phyloP scores from a whole-genome alignment of 306 rosid species.

The Cyclanthera cordifolia region DNA sequence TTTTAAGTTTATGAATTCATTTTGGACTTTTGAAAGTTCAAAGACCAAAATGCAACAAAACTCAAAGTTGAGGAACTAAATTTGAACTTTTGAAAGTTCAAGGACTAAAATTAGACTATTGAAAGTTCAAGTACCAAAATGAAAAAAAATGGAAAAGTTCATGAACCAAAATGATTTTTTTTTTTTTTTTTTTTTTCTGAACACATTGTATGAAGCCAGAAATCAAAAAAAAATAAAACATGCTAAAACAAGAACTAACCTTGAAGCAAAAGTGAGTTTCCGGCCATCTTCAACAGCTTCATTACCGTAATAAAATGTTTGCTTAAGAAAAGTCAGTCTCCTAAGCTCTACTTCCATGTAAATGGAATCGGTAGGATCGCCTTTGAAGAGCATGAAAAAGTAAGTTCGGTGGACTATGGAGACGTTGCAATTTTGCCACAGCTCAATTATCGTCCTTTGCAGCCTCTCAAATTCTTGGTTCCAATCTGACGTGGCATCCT shows the following conservation, averaged over 20 bases:
- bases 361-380: constrained; percentile 82
- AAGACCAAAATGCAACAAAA: no score
- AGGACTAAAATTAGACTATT: no score
- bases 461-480: constrained; percentile 64
- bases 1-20: no score
- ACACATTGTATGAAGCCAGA: neutral
- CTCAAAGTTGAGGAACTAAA: no score
- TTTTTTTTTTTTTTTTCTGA: no score
- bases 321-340: constrained; percentile 71
- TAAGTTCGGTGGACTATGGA: constrained; percentile 92
- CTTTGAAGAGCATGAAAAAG: constrained; percentile 87
- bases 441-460: constrained; percentile 60
- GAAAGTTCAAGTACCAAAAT: no score
- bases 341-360: constrained; percentile 91
- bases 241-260: constrained; percentile 36
- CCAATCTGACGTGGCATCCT: constrained; percentile 50
- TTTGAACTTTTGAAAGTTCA: no score
- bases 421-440: constrained; percentile 79
- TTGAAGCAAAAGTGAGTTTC: constrained; percentile 51
- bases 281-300: constrained; percentile 41
- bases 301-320: constrained; percentile 52
- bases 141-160: no score
- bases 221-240: neutral
- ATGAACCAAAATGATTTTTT: no score
- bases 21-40: no score